Conservation (phyloP, 2,329 filamentous ascomycete species). For the Biscogniauxia marginata region DNA sequence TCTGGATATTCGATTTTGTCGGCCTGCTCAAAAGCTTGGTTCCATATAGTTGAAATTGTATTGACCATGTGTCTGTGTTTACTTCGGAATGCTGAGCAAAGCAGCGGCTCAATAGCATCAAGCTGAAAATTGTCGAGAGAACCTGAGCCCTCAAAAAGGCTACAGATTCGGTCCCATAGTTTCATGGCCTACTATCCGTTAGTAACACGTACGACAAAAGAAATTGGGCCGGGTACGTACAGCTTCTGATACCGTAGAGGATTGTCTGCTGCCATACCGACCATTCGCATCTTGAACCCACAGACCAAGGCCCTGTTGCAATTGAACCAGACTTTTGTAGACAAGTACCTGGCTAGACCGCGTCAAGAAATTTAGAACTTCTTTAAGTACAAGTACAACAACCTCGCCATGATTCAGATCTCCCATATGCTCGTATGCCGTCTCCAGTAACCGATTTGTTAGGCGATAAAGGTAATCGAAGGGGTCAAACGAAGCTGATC, state of each 20-base stretch:
- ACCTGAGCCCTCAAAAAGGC: slow-evolving; percentile 35
- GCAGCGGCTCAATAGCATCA: slow-evolving; percentile 51
- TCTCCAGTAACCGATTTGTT: slow-evolving; percentile 50
- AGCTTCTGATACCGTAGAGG: slow-evolving; percentile 39
- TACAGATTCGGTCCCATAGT: slow-evolving; percentile 52
- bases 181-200: slow-evolving; percentile 41
- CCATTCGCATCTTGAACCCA: slow-evolving; percentile 63
- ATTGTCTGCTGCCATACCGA: slow-evolving; percentile 41
- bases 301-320: slow-evolving; percentile 59
- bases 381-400: slow-evolving; percentile 49
- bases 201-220: neutral
- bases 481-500: slow-evolving; percentile 53
- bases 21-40: slow-evolving; percentile 62
- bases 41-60: slow-evolving; percentile 61
- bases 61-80: slow-evolving; percentile 56
- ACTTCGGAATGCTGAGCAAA: slow-evolving; percentile 57
- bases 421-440: slow-evolving; percentile 50
- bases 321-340: slow-evolving; percentile 52
- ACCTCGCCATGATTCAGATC: slow-evolving; percentile 37
- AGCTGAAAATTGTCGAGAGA: slow-evolving; percentile 45
- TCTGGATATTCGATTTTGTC: slow-evolving; percentile 63
- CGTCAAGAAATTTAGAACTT: slow-evolving; percentile 51
- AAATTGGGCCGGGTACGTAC: slow-evolving; percentile 39
- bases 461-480: slow-evolving; percentile 67
- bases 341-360: slow-evolving; percentile 51